Conservation (phyloP, 1,284 basidiomycete species). For the Austroboletus rostrupii region DNA sequence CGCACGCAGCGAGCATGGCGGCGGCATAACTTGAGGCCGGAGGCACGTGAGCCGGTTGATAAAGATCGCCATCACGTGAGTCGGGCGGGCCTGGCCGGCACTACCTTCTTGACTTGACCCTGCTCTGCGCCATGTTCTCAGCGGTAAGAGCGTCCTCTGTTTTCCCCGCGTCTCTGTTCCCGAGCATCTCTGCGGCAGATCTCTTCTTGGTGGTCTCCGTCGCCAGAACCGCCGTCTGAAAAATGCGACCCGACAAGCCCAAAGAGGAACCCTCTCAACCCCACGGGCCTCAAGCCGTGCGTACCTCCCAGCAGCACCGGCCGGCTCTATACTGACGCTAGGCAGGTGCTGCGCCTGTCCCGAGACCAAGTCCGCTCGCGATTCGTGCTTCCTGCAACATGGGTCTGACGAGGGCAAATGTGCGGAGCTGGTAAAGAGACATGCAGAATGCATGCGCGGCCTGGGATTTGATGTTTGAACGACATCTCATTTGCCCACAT, state of each 20-base stretch:
- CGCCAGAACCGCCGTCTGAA: constrained; percentile 31
- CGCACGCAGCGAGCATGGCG: constrained; percentile 1
- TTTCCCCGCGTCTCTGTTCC: background rate
- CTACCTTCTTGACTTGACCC: too few relatives aligned
- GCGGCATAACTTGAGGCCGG: background rate
- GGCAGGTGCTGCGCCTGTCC: constrained; percentile 92
- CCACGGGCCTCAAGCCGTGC: constrained; percentile 87
- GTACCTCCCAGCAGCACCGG: constrained; percentile 29
- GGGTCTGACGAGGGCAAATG: constrained; percentile 77
- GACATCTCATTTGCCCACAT: background rate
- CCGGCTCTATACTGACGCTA: background rate
- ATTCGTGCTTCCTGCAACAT: constrained; percentile 88
- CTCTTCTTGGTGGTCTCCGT: constrained; percentile 38
- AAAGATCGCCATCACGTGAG: too few relatives aligned
- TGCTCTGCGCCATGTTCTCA: constrained; percentile 29
- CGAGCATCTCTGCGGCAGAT: constrained; percentile 27
- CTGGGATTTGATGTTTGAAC: constrained; percentile 79
- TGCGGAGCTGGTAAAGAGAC: constrained; percentile 72
- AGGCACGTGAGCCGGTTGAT: background rate
- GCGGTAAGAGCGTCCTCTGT: constrained; percentile 10
- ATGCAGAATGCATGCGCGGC: constrained; percentile 87
- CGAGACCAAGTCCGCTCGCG: constrained; percentile 84
- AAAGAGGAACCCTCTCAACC: constrained; percentile 81
- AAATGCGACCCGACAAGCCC: constrained; percentile 66
- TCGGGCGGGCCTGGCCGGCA: too few relatives aligned